These are phyloP conservation scores for Comarum palustre DNA, from an alignment of 306 rosid species.

Conservation along the genomic window DNA sequence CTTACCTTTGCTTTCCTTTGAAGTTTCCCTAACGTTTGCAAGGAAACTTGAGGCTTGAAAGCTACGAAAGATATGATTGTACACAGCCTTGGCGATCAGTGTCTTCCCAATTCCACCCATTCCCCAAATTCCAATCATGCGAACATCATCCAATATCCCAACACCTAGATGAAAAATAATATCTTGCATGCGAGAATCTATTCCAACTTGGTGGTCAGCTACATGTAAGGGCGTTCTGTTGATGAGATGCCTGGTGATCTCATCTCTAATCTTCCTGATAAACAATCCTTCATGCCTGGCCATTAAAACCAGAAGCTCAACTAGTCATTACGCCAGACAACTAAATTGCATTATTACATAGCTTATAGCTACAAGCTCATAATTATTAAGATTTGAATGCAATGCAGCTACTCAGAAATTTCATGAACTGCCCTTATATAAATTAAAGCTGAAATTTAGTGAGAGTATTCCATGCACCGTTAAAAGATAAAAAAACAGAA, in stretches of 20 bases:
- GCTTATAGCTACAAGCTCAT: too few relatives aligned
- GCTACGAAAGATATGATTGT: background rate
- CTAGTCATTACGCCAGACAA: too few relatives aligned
- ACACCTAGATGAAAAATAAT: background rate
- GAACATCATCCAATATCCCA: background rate
- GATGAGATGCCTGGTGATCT: background rate
- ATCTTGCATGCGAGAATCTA: background rate
- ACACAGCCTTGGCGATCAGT: background rate
- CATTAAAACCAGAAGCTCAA: too few relatives aligned
- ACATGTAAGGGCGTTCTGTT: background rate
- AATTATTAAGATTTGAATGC: too few relatives aligned
- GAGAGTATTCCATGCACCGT: too few relatives aligned
- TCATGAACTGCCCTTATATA: too few relatives aligned
- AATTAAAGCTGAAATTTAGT: too few relatives aligned
- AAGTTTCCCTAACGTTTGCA: background rate
- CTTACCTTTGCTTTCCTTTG: background rate
- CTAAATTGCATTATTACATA: too few relatives aligned
- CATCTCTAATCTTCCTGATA: background rate
- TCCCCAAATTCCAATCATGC: background rate
- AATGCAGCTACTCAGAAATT: too few relatives aligned
- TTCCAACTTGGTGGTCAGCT: background rate
- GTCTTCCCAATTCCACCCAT: background rate
- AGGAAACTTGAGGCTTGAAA: background rate
- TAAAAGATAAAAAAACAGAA: too few relatives aligned
- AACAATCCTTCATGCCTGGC: background rate